These are phyloP conservation scores for Candida xyloterini DNA, from an alignment of 805 yeast genomes.

Conservation along the genomic window DNA sequence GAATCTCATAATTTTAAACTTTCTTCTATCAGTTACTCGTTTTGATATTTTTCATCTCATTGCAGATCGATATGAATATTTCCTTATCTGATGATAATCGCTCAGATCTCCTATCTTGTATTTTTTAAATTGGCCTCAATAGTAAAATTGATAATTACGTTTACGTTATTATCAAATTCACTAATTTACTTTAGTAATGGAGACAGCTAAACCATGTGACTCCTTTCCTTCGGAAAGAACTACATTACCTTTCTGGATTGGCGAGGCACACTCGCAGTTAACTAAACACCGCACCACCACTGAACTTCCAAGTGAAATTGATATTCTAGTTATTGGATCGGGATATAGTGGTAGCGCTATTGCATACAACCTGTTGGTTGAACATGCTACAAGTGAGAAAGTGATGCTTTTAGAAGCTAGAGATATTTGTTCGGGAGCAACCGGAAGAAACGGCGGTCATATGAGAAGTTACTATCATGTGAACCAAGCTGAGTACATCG, in stretches of 20 bases:
- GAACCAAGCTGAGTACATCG: background rate
- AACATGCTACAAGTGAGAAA: constrained; percentile 20
- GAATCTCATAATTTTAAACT: too few species aligned
- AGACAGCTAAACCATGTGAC: too few species aligned
- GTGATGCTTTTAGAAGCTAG: constrained; percentile 22
- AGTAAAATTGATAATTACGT: too few species aligned
- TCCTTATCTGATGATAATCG: too few species aligned
- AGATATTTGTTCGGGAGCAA: constrained; percentile 39
- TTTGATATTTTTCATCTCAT: too few species aligned
- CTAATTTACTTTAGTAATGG: too few species aligned
- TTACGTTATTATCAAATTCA: too few species aligned
- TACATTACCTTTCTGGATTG: constrained; percentile 16
- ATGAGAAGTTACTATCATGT: constrained; percentile 19
- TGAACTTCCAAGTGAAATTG: constrained; percentile 36
- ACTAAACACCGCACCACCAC: constrained; percentile 25
- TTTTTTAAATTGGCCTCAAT: too few species aligned
- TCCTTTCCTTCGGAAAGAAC: constrained; percentile 6
- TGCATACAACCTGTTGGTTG: constrained; percentile 36
- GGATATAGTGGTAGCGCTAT: constrained; percentile 45
- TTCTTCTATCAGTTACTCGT: too few species aligned
- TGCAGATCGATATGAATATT: too few species aligned
- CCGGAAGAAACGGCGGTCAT: constrained; percentile 50
- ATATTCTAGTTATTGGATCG: constrained; percentile 42
- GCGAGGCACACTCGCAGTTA: constrained; percentile 15
- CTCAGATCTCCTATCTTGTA: too few species aligned